Evolutionary conservation across 2,329 filamentous ascomycete species (phyloP).

Genomic region (Penicillium corylophilum): DNA sequence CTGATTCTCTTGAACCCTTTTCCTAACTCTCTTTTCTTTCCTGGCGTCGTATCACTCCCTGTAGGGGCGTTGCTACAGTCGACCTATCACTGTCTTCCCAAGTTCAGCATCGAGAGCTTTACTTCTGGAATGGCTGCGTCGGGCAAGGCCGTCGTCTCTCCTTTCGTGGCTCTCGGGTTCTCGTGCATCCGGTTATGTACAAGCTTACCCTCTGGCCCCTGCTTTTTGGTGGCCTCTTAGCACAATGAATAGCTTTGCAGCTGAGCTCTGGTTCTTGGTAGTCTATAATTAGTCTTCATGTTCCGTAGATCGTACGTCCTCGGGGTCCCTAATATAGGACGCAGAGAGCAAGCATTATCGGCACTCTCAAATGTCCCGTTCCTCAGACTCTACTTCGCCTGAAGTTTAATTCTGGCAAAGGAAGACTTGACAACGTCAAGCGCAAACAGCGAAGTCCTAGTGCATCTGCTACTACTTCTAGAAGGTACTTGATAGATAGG

Average conservation of each 20-base stretch:
- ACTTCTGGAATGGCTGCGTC: constrained; percentile 5
- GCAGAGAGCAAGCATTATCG: too few relatives aligned
- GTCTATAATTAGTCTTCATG: neutral
- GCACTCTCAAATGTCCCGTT: too few relatives aligned
- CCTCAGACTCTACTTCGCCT: too few relatives aligned
- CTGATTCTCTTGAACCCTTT: constrained; percentile 2
- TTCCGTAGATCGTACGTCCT: neutral
- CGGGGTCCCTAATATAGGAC: too few relatives aligned
- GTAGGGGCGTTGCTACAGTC: neutral
- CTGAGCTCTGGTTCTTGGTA: neutral
- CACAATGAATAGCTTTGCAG: constrained; percentile 19
- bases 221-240: constrained; percentile 7
- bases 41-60: neutral
- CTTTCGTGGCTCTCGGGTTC: constrained; percentile 10
- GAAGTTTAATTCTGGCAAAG: too few relatives aligned
- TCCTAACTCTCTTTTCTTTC: constrained; percentile 2
- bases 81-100: constrained; percentile 1
- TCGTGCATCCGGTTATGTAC: constrained; percentile 28
- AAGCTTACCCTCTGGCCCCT: constrained; percentile 7
- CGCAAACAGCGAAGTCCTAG: neutral
- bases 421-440: neutral
- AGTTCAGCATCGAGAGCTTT: constrained; percentile 3
- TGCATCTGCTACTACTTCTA: too few relatives aligned
- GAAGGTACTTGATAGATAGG: too few relatives aligned
- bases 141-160: constrained; percentile 2